Evolutionary conservation across 176 grass and related monocot species (phyloP).

Genomic region (Chrysopogon serrulatus): DNA sequence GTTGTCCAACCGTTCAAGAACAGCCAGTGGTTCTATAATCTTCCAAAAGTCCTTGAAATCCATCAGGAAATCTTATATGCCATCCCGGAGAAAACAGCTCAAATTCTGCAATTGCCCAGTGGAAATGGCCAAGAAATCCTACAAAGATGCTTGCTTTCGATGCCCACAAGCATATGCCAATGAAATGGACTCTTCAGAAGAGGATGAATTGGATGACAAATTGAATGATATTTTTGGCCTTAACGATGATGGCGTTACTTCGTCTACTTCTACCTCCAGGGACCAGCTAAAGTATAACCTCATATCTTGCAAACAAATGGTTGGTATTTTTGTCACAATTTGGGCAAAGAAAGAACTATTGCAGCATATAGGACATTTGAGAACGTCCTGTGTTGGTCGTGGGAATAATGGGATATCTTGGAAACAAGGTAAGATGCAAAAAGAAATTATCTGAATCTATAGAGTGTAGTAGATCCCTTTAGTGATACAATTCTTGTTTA

Average conservation of each 20-base stretch:
- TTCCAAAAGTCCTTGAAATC: constrained; percentile 83
- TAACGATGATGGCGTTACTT: constrained; percentile 33
- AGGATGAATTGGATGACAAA: constrained; percentile 67
- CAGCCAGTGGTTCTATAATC: constrained; percentile 59
- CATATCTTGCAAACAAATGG: constrained; percentile 92
- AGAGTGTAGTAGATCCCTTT: neutral
- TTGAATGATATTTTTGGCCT: constrained; percentile 40
- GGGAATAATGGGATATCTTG: constrained; percentile 93
- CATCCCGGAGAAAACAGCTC: constrained; percentile 49
- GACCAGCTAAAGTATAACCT: constrained; percentile 77
- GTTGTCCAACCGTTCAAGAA: constrained; percentile 50
- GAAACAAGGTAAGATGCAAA: constrained; percentile 74
- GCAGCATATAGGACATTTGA: constrained; percentile 75
- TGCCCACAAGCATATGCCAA: constrained; percentile 58
- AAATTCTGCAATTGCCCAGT: constrained; percentile 78
- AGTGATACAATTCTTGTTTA: neutral
- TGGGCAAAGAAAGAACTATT: constrained; percentile 81
- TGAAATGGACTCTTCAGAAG: constrained; percentile 67
- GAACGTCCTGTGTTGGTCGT: constrained; percentile 72
- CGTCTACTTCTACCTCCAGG: constrained; percentile 35
- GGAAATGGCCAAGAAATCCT: constrained; percentile 75
- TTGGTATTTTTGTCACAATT: constrained; percentile 87
- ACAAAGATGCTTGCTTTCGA: constrained; percentile 82
- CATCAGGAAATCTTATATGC: constrained; percentile 85
- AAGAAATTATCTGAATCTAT: neutral